Percentiles rank a stretch among this genome's conserved stretches.
These are phyloP conservation scores for Penicillium paradoxum DNA, from an alignment of 495 filamentous ascomycete species.

Conservation along the genomic window DNA sequence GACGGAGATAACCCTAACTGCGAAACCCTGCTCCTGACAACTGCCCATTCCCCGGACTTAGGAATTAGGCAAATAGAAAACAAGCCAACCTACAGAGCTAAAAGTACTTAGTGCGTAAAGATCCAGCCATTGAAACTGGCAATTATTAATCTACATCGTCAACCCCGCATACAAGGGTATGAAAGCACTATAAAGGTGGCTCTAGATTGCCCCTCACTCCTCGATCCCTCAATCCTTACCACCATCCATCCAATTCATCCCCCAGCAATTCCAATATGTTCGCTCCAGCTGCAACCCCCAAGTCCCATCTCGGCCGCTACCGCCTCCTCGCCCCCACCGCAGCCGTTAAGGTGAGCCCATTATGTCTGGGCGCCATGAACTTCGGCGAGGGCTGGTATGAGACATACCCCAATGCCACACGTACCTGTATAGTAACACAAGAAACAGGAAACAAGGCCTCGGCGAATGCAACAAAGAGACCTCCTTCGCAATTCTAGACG, in stretches of 20 bases:
- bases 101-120: background rate
- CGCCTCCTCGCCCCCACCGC: slow-evolving; percentile 56
- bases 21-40: too few species aligned
- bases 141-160: background rate
- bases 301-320: slow-evolving; percentile 48
- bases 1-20: too few species aligned
- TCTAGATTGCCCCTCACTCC: background rate
- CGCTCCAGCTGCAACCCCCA: slow-evolving; percentile 7
- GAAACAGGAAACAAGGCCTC: slow-evolving; percentile 36
- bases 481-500: slow-evolving; percentile 62
- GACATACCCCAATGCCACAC: background rate
- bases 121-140: too few species aligned
- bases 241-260: background rate
- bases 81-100: background rate
- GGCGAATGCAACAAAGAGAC: slow-evolving; percentile 58
- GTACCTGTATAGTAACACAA: background rate
- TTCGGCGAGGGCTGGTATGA: slow-evolving; percentile 52
- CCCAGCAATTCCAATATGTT: slow-evolving; percentile 12
- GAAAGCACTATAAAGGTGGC: background rate
- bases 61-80: background rate
- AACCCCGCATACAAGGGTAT: background rate
- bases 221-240: background rate
- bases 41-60: too few species aligned
- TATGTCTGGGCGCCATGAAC: slow-evolving; percentile 60
- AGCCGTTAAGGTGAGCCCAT: slow-evolving; percentile 52